Percentiles rank a stretch among this genome's conserved stretches.
These are phyloP conservation scores for Chlamydomonas asymmetrica DNA, from an alignment of 139 green algal species.

Conservation along the genomic window DNA sequence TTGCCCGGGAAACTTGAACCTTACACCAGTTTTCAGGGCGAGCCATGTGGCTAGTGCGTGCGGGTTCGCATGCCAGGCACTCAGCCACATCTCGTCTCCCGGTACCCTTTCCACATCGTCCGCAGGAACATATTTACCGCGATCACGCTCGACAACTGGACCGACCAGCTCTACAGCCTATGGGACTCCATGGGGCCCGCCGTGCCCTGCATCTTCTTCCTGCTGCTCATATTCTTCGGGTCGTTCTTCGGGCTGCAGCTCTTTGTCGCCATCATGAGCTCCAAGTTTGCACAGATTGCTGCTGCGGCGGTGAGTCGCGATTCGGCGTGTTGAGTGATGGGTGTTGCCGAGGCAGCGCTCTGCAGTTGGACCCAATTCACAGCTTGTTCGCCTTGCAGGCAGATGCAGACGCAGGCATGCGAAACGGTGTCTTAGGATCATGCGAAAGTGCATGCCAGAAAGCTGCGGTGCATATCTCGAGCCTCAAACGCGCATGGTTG, in stretches of 20 bases:
- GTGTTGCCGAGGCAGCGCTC: too few relatives aligned
- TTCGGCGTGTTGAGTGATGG: too few relatives aligned
- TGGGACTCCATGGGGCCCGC: conserved; percentile 26
- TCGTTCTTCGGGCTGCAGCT: conserved; percentile 60
- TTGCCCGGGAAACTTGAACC: too few relatives aligned
- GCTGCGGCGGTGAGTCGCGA: neutral
- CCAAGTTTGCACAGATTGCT: conserved; percentile 42
- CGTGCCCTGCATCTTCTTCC: conserved; percentile 42
- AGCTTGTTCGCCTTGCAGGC: too few relatives aligned
- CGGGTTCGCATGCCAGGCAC: too few relatives aligned
- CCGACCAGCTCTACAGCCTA: conserved; percentile 40
- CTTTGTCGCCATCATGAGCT: conserved; percentile 50
- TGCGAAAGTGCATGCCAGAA: neutral
- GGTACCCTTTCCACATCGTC: too few relatives aligned
- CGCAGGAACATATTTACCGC: neutral
- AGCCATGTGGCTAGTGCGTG: too few relatives aligned
- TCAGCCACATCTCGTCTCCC: too few relatives aligned
- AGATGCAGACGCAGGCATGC: neutral
- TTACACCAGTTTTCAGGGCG: too few relatives aligned
- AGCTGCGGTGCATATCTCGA: neutral
- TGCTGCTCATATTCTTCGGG: conserved; percentile 50
- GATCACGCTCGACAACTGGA: conserved; percentile 51
- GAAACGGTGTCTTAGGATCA: neutral
- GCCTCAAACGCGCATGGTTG: neutral
- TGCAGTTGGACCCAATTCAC: too few relatives aligned